Evolutionary conservation across 2,329 filamentous ascomycete species (phyloP).

Genomic region (Fusarium chuoi): DNA sequence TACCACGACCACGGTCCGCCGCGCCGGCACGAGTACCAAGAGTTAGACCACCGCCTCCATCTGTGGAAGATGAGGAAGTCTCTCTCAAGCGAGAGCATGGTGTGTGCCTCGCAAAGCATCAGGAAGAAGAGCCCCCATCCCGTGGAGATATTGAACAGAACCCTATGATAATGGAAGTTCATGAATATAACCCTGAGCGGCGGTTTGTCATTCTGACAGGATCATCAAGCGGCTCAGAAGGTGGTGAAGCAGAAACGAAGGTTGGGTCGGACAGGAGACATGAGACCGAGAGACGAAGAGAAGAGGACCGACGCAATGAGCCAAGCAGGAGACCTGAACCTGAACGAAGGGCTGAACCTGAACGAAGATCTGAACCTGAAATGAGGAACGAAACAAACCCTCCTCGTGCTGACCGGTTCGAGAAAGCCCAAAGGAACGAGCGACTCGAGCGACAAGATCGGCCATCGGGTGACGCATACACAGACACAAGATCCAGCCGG

Average conservation of each 20-base stretch:
- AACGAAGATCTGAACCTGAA: conserved; percentile 30
- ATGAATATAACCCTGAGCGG: conserved; percentile 69
- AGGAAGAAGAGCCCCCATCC: conserved; percentile 66
- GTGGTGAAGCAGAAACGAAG: conserved; percentile 42
- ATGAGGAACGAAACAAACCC: conserved; percentile 4
- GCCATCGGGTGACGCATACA: conserved; percentile 14
- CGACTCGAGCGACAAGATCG: conserved; percentile 20
- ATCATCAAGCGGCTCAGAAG: conserved; percentile 39
- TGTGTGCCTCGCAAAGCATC: conserved; percentile 41
- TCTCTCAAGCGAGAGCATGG: conserved; percentile 71
- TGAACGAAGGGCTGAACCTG: conserved; percentile 36
- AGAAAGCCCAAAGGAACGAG: conserved; percentile 16
- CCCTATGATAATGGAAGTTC: conserved; percentile 72
- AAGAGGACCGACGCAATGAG: conserved; percentile 6
- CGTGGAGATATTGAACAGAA: conserved; percentile 75
- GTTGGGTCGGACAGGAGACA: conserved; percentile 4
- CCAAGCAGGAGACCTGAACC: conserved; percentile 1
- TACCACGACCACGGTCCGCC: conserved; percentile 28
- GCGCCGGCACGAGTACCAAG: conserved; percentile 33
- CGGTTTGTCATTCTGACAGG: conserved; percentile 70
- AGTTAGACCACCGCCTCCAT: conserved; percentile 69
- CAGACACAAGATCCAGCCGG: conserved; percentile 18
- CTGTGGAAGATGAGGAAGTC: conserved; percentile 74
- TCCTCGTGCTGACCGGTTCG: conserved; percentile 23
- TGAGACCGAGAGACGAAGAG: conserved; percentile 8